phyloP scores from a whole-genome alignment of 139 green algal species.

The Chlorella sp. region DNA sequence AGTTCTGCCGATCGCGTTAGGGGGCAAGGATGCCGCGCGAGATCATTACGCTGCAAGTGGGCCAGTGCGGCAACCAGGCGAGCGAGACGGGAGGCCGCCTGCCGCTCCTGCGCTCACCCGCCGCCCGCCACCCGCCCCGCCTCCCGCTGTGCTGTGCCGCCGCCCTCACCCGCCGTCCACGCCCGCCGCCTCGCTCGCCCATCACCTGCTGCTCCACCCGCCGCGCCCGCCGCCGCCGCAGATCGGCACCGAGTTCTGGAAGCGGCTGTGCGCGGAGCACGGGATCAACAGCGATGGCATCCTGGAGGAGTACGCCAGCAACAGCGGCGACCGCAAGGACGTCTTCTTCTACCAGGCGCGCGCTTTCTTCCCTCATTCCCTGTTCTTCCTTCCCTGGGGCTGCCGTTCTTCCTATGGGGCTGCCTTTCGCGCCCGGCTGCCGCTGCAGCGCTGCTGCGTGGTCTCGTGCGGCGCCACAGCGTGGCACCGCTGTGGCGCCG shows the following conservation, averaged over 20 bases:
- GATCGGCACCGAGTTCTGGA: conserved; percentile 97
- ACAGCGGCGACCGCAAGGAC: conserved; percentile 90
- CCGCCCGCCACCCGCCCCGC: background rate
- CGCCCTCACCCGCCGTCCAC: background rate
- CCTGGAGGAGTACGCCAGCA: conserved; percentile 81
- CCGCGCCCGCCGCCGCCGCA: background rate
- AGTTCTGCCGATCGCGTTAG: too few species aligned
- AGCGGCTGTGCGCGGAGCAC: conserved; percentile 94
- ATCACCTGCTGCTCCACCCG: too few species aligned
- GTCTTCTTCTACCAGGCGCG: conserved; percentile 99
- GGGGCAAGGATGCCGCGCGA: conserved; percentile 88
- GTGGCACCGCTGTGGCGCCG: too few species aligned
- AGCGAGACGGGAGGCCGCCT: background rate
- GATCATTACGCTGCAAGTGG: conserved; percentile 98
- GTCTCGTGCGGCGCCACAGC: too few species aligned
- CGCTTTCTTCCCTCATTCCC: too few species aligned
- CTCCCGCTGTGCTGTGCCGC: background rate
- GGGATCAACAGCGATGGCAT: conserved; percentile 97
- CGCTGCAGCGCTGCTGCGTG: too few species aligned
- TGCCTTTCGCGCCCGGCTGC: too few species aligned
- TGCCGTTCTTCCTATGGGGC: too few species aligned
- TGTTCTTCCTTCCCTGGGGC: too few species aligned
- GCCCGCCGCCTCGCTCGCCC: too few species aligned
- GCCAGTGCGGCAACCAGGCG: conserved; percentile 97
- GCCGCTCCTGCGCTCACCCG: background rate